Evolutionary conservation across 192 early-diverging fungal genomes (phyloP).

Genomic region (Neocallimastix lanati): DNA sequence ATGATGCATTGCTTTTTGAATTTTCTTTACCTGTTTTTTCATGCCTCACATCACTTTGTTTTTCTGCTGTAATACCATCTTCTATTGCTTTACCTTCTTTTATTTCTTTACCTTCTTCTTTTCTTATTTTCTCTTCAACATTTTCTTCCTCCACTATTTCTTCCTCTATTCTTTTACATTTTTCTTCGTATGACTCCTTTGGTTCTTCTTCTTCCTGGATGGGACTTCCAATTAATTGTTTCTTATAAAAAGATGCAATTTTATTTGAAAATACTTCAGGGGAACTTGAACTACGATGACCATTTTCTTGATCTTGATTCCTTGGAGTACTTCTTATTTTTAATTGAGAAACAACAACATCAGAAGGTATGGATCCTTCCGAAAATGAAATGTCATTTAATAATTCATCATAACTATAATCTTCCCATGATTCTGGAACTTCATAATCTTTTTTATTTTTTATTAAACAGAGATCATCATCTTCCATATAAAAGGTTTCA

Average conservation of each 20-base stretch:
- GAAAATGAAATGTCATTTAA: not conserved
- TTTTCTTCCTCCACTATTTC: not conserved
- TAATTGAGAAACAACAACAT: no score
- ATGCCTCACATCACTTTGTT: no score
- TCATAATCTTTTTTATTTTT: no score
- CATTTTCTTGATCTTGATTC: not conserved
- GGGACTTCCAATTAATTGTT: not conserved
- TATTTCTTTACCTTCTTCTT: not conserved
- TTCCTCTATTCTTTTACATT: no score
- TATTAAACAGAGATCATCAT: no score
- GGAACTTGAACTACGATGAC: not conserved
- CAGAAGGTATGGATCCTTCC: not conserved
- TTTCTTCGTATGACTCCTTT: no score
- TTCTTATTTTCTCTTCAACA: not conserved
- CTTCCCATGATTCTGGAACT: not conserved
- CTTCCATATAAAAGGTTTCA: not conserved
- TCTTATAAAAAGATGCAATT: not conserved
- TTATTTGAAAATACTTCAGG: not conserved
- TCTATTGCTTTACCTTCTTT: no score
- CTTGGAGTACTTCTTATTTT: not conserved
- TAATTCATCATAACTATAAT: not conserved
- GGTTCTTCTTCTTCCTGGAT: no score
- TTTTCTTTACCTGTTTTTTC: no score
- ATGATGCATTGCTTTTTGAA: no score
- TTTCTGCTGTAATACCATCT: no score